Evolutionary conservation across 495 filamentous ascomycete genomes (phyloP).

Genomic region (Oleoguttula mirabilis): DNA sequence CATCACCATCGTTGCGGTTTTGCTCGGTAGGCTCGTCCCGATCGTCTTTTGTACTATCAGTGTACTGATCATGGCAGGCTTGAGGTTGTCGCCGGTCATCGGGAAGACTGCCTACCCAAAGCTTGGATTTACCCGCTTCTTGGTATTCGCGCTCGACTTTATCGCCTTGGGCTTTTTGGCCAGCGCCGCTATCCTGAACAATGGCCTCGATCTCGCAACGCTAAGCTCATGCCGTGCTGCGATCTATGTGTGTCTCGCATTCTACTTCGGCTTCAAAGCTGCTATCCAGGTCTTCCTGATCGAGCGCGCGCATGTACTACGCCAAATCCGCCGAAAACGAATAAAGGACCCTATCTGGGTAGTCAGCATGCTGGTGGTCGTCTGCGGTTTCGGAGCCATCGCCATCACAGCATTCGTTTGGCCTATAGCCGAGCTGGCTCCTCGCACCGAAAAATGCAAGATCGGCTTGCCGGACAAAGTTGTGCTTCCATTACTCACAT

Average conservation of each 20-base stretch:
- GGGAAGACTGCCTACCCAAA: too few relatives aligned
- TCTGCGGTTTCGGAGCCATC: constrained; percentile 27
- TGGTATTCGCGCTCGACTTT: too few relatives aligned
- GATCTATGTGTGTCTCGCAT: constrained; percentile 28
- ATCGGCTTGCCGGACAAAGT: constrained; percentile 30
- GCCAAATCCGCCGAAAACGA: constrained; percentile 16
- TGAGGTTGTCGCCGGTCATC: too few relatives aligned
- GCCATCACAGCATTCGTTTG: constrained; percentile 28
- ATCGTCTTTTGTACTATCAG: too few relatives aligned
- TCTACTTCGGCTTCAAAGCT: constrained; percentile 28
- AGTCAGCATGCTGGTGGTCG: constrained; percentile 21
- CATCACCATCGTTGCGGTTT: too few relatives aligned
- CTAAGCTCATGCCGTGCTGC: constrained; percentile 18
- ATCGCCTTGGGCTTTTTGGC: too few relatives aligned
- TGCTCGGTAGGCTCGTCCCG: too few relatives aligned
- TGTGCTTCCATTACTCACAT: constrained; percentile 27
- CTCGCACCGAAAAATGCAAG: constrained; percentile 19
- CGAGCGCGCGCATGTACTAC: constrained; percentile 28
- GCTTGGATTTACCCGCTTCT: too few relatives aligned
- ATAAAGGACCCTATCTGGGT: constrained; percentile 24
- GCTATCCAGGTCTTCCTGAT: constrained; percentile 31
- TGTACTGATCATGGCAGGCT: too few relatives aligned
- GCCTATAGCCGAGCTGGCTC: neutral
- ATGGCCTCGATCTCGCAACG: constrained; percentile 12
- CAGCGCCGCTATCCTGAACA: too few relatives aligned